These are phyloP conservation scores for Podaxis sp. DNA, from an alignment of 768 basidiomycete species.

Conservation along the genomic window DNA sequence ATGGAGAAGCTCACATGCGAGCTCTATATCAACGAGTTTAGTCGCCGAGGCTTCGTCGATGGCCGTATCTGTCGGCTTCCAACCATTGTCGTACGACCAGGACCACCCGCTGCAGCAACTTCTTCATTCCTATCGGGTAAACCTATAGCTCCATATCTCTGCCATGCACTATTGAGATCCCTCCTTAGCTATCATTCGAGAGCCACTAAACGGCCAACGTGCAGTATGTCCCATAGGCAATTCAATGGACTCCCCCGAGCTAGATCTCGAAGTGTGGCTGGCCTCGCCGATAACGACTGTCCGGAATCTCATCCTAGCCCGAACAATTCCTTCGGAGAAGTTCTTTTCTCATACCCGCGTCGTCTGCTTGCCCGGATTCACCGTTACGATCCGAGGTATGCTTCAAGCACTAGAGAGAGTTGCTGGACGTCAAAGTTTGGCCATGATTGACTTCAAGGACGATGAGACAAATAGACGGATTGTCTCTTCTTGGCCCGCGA, in stretches of 20 bases:
- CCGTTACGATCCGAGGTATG: slow-evolving; percentile 52
- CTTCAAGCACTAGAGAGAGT: slow-evolving; percentile 50
- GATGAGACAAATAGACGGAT: slow-evolving; percentile 41
- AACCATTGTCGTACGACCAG: slow-evolving; percentile 58
- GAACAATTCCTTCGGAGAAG: slow-evolving; percentile 40
- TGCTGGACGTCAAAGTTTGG: slow-evolving; percentile 46
- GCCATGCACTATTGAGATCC: neutral
- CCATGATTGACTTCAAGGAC: slow-evolving; percentile 48
- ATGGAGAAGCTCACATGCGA: slow-evolving; percentile 56
- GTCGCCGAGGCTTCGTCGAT: slow-evolving; percentile 58
- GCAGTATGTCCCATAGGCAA: slow-evolving; percentile 57
- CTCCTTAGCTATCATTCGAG: slow-evolving; percentile 48
- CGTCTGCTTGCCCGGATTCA: slow-evolving; percentile 62
- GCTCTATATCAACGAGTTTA: slow-evolving; percentile 59
- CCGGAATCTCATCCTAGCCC: slow-evolving; percentile 50
- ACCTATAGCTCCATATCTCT: slow-evolving; percentile 1
- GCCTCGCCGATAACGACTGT: slow-evolving; percentile 53
- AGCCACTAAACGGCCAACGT: slow-evolving; percentile 51
- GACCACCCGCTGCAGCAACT: slow-evolving; percentile 52
- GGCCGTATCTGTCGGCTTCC: slow-evolving; percentile 61
- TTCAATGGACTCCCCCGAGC: slow-evolving; percentile 39
- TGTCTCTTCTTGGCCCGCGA: slow-evolving; percentile 49
- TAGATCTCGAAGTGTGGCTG: slow-evolving; percentile 51
- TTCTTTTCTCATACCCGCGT: slow-evolving; percentile 49
- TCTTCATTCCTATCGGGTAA: slow-evolving; percentile 57